Evolutionary conservation across 1,139 yeast species (phyloP), one percentile per base, ranked within the genome.

Genomic region (Kluyveromyces sp.): DNA sequence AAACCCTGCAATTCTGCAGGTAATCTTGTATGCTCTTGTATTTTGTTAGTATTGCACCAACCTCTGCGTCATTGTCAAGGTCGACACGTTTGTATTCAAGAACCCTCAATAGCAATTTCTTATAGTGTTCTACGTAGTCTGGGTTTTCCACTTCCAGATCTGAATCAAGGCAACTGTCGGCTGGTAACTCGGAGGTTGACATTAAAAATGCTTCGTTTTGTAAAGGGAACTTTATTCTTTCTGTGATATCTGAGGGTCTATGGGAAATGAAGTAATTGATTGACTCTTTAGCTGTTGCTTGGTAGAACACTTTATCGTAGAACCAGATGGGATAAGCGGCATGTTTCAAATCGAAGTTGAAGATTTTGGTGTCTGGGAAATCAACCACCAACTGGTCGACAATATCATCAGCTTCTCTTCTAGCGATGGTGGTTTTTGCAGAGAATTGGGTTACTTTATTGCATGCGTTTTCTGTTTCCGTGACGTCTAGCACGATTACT

Each of bases 341-440:
- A 21, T 37, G 37, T 30, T 26, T 15, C 25, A 42, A 28, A n/a
- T 42, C 45, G 29, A 42, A 42, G 28, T 42, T 42, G 27, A 37
- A 29, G 2, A 31, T 21, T 10, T 3, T 10, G 26, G 4, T 8
- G 7, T 8, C 26, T 4, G 45, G 28, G 21, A 42, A 39, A 25
- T 28, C 39, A 8, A 5, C 30, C 3, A 30, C 3, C 10, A 33
- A 15, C 15, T 37, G 30, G 25, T 32, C 29, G 2, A 42, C 6
- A 30, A 42, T 7, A n/a, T 26, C 32, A 8, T 27, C 25, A 6
- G 35, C 31, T 21, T 33, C 41, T 37, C 21, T 8, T 25, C 28
- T 30, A 1, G 41, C 28, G 3, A 30, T 25, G 15, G 28, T 30
- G 7, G 29, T 31, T 25, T 39, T 39, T 4, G 25, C 34, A 5